Evolutionary conservation across 345 rosid genomes (phyloP).

Genomic region (Garcia nutans): DNA sequence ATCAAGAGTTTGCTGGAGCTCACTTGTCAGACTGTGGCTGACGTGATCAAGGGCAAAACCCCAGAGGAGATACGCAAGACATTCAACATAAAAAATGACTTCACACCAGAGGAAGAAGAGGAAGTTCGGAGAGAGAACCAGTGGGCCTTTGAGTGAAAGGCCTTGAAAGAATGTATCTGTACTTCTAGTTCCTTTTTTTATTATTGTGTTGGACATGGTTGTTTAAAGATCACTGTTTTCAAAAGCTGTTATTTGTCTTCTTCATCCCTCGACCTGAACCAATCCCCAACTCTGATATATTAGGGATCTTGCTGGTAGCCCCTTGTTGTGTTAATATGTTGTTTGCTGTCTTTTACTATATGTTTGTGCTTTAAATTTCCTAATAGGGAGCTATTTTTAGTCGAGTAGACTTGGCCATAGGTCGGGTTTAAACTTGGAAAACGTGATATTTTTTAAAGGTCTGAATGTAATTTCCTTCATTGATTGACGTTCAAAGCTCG

Average conservation of each 20-base stretch:
- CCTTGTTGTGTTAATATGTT: neutral
- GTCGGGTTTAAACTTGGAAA: too few relatives aligned
- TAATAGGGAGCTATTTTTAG: too few relatives aligned
- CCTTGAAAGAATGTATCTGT: neutral
- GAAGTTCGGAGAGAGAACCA: conserved; percentile 31
- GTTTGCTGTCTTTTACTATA: neutral
- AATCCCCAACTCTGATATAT: neutral
- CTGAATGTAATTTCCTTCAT: too few relatives aligned
- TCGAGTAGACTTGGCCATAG: too few relatives aligned
- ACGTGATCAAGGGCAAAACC: conserved; percentile 18
- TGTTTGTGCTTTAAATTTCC: neutral
- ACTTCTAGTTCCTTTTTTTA: neutral
- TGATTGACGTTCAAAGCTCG: too few relatives aligned
- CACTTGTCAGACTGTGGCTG: conserved; percentile 28
- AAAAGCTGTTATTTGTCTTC: neutral
- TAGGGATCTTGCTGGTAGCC: neutral
- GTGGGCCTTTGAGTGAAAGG: conserved; percentile 27
- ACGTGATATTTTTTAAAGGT: too few relatives aligned
- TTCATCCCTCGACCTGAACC: neutral
- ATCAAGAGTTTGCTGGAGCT: conserved; percentile 25
- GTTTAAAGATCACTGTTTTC: neutral
- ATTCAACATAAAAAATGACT: conserved; percentile 26
- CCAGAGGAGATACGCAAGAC: conserved; percentile 24
- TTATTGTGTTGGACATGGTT: neutral
- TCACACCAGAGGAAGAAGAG: conserved; percentile 26